phyloP scores from a whole-genome alignment of 148 eudicot genomes.

The Amaranthus cruentus region DNA sequence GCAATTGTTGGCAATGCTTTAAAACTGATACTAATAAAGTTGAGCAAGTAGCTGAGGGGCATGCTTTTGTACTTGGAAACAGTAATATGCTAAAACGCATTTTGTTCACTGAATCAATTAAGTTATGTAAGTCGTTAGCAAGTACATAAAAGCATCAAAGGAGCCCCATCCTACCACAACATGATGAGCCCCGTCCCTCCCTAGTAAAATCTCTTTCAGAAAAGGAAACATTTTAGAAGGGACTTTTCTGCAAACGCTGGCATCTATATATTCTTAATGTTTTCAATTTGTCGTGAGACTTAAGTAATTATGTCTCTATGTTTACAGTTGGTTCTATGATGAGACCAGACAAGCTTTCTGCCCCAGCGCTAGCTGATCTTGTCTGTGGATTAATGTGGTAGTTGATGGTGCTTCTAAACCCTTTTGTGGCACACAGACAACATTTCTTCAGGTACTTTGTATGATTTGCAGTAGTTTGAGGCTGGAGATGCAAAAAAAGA shows the following conservation, averaged over 20 bases:
- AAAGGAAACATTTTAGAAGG: background rate
- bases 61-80: no score
- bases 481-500: no score
- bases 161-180: background rate
- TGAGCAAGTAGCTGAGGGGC: no score
- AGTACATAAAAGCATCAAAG: background rate
- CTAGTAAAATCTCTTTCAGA: no score
- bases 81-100: no score
- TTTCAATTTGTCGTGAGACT: background rate
- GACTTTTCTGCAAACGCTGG: background rate
- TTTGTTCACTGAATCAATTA: no score
- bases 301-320: slow-evolving; percentile 10
- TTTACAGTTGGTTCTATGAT: slow-evolving; percentile 85
- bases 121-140: background rate
- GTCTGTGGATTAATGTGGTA: slow-evolving; percentile 17
- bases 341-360: slow-evolving; percentile 70
- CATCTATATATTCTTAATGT: background rate
- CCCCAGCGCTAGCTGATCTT: slow-evolving; percentile 53
- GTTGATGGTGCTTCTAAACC: slow-evolving; percentile 16
- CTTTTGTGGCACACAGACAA: slow-evolving; percentile 16
- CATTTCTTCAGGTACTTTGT: slow-evolving; percentile 19
- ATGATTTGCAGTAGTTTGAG: background rate
- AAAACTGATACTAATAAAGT: no score
- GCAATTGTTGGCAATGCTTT: no score
- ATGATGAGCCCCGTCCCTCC: background rate